Evolutionary conservation across 495 filamentous ascomycete genomes (phyloP).

Genomic region (Aspergillus sclerotiicarbonarius): DNA sequence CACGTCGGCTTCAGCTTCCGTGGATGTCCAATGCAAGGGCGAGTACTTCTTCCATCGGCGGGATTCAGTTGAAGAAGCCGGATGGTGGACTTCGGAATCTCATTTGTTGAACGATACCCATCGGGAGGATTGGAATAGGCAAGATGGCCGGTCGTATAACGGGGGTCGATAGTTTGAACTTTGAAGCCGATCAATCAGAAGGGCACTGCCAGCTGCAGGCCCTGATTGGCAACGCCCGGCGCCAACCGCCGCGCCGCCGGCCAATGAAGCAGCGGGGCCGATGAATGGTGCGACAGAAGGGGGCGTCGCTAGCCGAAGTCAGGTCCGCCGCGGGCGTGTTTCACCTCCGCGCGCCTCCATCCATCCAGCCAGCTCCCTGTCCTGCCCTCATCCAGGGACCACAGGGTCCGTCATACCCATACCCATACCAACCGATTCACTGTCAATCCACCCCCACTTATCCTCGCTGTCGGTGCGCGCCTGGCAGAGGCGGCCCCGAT

Average conservation of each 20-base stretch:
- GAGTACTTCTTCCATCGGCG: too few relatives aligned
- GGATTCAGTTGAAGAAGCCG: too few relatives aligned
- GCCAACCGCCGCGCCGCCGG: not conserved
- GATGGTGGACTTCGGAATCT: too few relatives aligned
- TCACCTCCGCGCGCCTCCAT: not conserved
- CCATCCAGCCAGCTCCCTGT: not conserved
- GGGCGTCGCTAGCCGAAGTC: not conserved
- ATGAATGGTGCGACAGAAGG: constrained; percentile 3
- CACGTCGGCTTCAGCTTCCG: too few relatives aligned
- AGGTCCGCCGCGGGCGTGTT: not conserved
- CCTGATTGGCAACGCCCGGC: constrained; percentile 4
- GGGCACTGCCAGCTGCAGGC: not conserved
- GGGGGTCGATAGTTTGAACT: not conserved
- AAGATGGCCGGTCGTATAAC: not conserved
- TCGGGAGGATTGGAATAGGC: too few relatives aligned
- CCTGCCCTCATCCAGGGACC: not conserved
- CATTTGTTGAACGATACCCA: too few relatives aligned
- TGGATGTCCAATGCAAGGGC: too few relatives aligned
- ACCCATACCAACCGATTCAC: too few relatives aligned
- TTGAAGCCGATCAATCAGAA: not conserved
- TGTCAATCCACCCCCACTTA: too few relatives aligned
- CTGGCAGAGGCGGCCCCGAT: not conserved
- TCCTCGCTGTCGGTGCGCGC: too few relatives aligned
- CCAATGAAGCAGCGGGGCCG: constrained; percentile 1
- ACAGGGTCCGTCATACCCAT: not conserved